Evolutionary conservation across 1,139 yeast species (phyloP), one percentile per base, ranked within the genome.

Genomic region (Spencermartinsiella ligniputridi): DNA sequence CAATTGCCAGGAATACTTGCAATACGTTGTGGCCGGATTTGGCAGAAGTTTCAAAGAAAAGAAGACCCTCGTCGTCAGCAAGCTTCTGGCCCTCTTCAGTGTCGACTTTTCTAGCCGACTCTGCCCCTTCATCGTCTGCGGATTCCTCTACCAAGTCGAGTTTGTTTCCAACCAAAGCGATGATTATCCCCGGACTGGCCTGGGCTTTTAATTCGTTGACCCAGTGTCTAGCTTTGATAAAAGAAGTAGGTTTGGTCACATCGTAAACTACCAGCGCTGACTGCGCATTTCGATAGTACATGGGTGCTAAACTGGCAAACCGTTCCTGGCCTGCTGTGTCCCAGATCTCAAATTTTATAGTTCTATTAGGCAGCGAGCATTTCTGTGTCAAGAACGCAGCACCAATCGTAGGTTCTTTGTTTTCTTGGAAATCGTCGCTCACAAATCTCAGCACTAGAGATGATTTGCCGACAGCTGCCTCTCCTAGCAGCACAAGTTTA

Each of bases 321-420:
- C 98, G 72, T 66, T 92, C 98, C 69, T 92, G 98, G 15, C 98
- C 98, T 0, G 98, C 98, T 12, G 98, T 92, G 63, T 92, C 98
- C 97, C 97, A 92, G 53, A 92, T 92, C 66, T 92, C 98, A 67
- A 89, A 92, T 64, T 92, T 92, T 62, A 92, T 89, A 13, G 95
- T 86, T 55, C 86, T 79, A 52, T 86, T 89, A 33, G 94, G 94
- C 57, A 92, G 83, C 30, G 90, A 83, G 62, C 97, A 94, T 62
- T 94, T 83, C 65, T 92, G 97, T 27, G 98, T 92, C 49, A 92
- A 71, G 62, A 92, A 92, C 1, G 97, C 98, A 3, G 98, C 98
- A 12, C 98, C 98, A 57, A 92, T 90, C 2, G 98, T 92, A 34
- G 98, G 98, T 61, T 90, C 89, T 66, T 90, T 90, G 66, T 92